Percentiles rank a stretch among this genome's conserved stretches.
These are phyloP conservation scores for Boletus sp. DNA, from an alignment of 768 basidiomycete genomes.

Conservation along the genomic window DNA sequence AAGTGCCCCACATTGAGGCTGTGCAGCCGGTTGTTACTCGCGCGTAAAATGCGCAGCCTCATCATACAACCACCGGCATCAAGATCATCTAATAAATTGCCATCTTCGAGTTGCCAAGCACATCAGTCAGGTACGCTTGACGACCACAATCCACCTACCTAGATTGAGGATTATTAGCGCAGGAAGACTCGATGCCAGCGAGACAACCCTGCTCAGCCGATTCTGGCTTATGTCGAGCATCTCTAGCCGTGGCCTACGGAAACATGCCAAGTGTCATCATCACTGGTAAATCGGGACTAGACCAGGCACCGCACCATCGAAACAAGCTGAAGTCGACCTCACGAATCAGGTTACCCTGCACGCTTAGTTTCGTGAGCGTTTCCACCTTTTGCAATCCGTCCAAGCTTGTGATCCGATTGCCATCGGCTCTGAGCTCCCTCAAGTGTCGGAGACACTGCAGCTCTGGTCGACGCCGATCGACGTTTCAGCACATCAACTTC, in stretches of 20 bases:
- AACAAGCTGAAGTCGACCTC: constrained; percentile 57
- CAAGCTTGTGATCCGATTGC: constrained; percentile 71
- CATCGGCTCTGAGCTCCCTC: constrained; percentile 87
- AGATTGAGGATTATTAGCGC: constrained; percentile 74
- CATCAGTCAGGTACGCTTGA: constrained; percentile 17
- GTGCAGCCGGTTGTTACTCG: constrained; percentile 78
- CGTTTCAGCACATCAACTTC: background rate
- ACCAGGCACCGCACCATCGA: constrained; percentile 54
- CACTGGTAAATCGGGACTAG: constrained; percentile 3
- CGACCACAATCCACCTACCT: constrained; percentile 53
- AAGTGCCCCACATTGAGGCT: constrained; percentile 62
- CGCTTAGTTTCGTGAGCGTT: constrained; percentile 78
- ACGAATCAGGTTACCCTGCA: constrained; percentile 70
- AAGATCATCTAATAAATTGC: constrained; percentile 63
- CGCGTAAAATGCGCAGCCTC: constrained; percentile 77
- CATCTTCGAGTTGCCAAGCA: constrained; percentile 48
- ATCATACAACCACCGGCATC: constrained; percentile 55
- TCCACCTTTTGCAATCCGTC: constrained; percentile 80
- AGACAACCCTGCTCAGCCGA: constrained; percentile 53
- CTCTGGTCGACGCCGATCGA: constrained; percentile 48
- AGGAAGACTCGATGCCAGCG: constrained; percentile 56
- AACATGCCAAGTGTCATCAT: constrained; percentile 9
- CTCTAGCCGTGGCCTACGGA: constrained; percentile 60
- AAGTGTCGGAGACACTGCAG: constrained; percentile 81
- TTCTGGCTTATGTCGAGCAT: constrained; percentile 83